Evolutionary conservation across 305 asterid genomes (phyloP).

Genomic region (Plantago coronopus): DNA sequence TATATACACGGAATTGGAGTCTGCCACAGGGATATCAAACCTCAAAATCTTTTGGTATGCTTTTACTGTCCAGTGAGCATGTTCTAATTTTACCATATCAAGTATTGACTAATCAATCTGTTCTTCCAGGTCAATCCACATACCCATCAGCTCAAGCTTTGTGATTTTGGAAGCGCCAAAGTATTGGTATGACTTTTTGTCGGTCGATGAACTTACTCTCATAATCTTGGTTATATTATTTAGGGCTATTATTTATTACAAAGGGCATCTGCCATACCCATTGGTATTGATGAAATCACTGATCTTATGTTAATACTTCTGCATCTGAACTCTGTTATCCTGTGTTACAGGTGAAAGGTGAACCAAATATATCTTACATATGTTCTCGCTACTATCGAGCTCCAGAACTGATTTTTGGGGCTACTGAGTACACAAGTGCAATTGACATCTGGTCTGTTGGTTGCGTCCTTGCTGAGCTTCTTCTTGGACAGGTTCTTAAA

Average conservation of each 20-base stretch:
- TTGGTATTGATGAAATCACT: not conserved
- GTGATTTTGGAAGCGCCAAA: constrained; percentile 93
- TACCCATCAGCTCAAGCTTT: constrained; percentile 79
- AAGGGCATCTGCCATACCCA: constrained; percentile 12
- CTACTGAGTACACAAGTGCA: constrained; percentile 83
- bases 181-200: constrained; percentile 46
- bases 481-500: constrained; percentile 76
- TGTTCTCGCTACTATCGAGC: constrained; percentile 89
- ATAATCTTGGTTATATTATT: too few relatives aligned
- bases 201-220: not conserved
- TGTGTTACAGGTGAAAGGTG: constrained; percentile 68
- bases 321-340: not conserved
- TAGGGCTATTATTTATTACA: too few relatives aligned
- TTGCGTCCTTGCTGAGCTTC: constrained; percentile 80
- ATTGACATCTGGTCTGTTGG: constrained; percentile 92
- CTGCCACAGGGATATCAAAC: constrained; percentile 88
- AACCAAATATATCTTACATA: constrained; percentile 81
- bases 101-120: constrained; percentile 17
- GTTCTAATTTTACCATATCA: not conserved
- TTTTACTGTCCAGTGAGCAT: constrained; percentile 9
- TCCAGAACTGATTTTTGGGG: constrained; percentile 84
- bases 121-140: constrained; percentile 76
- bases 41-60: constrained; percentile 79
- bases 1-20: constrained; percentile 79
- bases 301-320: constrained; percentile 2